These are phyloP conservation scores for Cerioporus squamosus DNA, from an alignment of 1,284 basidiomycete genomes.

Conservation along the genomic window DNA sequence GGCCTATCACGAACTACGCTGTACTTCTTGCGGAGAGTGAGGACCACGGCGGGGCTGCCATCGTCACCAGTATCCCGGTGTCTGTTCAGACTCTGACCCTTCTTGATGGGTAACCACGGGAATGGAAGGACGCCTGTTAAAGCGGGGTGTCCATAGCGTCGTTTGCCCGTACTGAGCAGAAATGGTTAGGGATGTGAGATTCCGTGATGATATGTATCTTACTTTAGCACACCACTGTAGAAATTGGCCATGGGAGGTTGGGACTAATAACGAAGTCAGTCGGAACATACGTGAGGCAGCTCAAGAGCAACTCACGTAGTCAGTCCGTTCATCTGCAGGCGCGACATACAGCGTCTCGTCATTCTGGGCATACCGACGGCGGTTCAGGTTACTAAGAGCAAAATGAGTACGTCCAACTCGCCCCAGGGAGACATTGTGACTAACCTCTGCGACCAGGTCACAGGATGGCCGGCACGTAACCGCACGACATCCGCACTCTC, in stretches of 20 bases:
- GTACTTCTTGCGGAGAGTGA: conserved; percentile 47
- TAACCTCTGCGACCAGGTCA: conserved; percentile 85
- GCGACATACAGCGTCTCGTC: conserved; percentile 96
- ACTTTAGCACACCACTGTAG: conserved; percentile 91
- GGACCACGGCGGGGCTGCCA: conserved; percentile 14
- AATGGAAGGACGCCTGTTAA: conserved; percentile 86
- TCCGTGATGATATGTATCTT: conserved; percentile 30
- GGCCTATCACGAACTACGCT: conserved; percentile 47
- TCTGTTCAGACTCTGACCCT: conserved; percentile 64
- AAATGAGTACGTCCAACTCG: neutral
- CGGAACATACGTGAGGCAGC: neutral
- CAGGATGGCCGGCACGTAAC: conserved; percentile 78
- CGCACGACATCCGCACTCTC: conserved; percentile 77
- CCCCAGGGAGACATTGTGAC: conserved; percentile 16
- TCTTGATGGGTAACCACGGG: conserved; percentile 90
- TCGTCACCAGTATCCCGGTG: conserved; percentile 19
- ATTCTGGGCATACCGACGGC: conserved; percentile 86
- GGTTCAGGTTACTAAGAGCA: conserved; percentile 71
- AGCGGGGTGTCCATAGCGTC: conserved; percentile 91
- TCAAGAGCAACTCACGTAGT: conserved; percentile 65
- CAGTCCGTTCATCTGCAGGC: conserved; percentile 87
- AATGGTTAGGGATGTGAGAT: conserved; percentile 6
- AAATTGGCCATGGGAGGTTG: conserved; percentile 95
- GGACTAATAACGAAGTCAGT: conserved; percentile 51
- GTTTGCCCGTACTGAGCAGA: conserved; percentile 73